Percentiles rank a stretch among this genome's conserved stretches.
phyloP scores from a whole-genome alignment of 306 rosid genomes.

The Dalbergia cultrata region DNA sequence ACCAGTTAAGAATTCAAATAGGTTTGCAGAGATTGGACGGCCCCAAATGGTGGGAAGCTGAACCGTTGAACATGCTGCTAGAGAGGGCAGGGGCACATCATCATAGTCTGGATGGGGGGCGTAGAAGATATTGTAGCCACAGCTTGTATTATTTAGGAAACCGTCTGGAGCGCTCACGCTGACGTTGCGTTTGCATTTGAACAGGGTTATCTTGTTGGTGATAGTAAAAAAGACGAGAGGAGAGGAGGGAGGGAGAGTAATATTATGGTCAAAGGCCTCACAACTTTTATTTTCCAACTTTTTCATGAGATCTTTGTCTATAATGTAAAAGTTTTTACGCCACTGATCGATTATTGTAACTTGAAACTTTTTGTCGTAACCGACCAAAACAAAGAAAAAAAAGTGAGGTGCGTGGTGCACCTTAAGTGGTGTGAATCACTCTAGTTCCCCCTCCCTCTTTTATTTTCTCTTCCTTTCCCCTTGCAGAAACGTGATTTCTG shows the following conservation, averaged over 20 bases:
- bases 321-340: too few relatives aligned
- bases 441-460: too few relatives aligned
- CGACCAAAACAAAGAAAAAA: too few relatives aligned
- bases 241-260: constrained; percentile 35
- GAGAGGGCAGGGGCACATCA: neutral
- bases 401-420: too few relatives aligned
- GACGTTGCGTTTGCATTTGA: constrained; percentile 37
- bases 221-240: constrained; percentile 3
- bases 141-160: neutral
- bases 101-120: neutral
- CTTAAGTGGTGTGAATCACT: too few relatives aligned
- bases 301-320: neutral
- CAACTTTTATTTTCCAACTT: neutral
- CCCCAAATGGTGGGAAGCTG: constrained; percentile 40
- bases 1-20: constrained; percentile 19
- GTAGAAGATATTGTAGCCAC: constrained; percentile 28
- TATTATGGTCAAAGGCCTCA: neutral
- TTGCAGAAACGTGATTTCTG: too few relatives aligned
- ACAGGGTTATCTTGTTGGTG: neutral
- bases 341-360: too few relatives aligned
- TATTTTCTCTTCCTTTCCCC: too few relatives aligned
- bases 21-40: neutral
- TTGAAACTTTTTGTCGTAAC: too few relatives aligned
- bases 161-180: neutral
- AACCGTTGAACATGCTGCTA: constrained; percentile 26